These are phyloP conservation scores for Acorus calamus DNA, from an alignment of 106 monocot genomes.

Conservation along the genomic window DNA sequence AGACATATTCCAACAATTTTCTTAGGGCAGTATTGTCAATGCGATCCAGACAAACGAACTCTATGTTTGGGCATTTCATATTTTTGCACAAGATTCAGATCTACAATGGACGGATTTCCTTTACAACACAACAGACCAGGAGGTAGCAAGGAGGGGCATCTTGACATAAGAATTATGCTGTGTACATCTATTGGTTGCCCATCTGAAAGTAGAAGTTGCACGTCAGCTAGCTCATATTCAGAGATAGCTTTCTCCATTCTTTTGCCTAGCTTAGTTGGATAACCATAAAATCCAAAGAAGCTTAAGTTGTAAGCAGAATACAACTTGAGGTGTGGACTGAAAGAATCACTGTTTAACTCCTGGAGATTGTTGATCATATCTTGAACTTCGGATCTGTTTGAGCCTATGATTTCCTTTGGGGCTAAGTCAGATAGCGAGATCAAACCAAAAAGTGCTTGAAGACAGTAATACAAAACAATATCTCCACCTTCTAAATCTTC, in stretches of 20 bases:
- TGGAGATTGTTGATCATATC: constrained; percentile 25
- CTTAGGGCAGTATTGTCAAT: constrained; percentile 35
- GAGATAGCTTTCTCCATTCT: constrained; percentile 34
- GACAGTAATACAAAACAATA: constrained; percentile 50
- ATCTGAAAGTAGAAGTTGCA: constrained; percentile 43
- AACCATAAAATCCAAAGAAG: constrained; percentile 63
- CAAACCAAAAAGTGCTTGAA: constrained; percentile 67
- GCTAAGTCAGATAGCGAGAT: constrained; percentile 15
- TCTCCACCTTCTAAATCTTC: constrained; percentile 42
- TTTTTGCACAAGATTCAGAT: background rate
- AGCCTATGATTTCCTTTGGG: constrained; percentile 4
- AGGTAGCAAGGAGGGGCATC: constrained; percentile 60
- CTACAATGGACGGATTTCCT: constrained; percentile 1
- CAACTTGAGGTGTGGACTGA: constrained; percentile 27
- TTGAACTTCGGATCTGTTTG: constrained; percentile 7
- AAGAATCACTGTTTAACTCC: constrained; percentile 26
- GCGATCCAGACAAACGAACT: constrained; percentile 54
- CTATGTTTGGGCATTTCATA: constrained; percentile 10
- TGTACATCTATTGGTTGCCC: constrained; percentile 43
- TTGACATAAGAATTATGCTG: constrained; percentile 42
- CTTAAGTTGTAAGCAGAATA: constrained; percentile 53
- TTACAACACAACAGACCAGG: background rate
- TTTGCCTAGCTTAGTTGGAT: constrained; percentile 50
- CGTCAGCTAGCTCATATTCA: constrained; percentile 52
- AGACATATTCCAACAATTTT: constrained; percentile 70